Evolutionary conservation across 2,329 filamentous ascomycete species (phyloP), one percentile per base, ranked within the genome.

Genomic region (Fusarium cicatricum): DNA sequence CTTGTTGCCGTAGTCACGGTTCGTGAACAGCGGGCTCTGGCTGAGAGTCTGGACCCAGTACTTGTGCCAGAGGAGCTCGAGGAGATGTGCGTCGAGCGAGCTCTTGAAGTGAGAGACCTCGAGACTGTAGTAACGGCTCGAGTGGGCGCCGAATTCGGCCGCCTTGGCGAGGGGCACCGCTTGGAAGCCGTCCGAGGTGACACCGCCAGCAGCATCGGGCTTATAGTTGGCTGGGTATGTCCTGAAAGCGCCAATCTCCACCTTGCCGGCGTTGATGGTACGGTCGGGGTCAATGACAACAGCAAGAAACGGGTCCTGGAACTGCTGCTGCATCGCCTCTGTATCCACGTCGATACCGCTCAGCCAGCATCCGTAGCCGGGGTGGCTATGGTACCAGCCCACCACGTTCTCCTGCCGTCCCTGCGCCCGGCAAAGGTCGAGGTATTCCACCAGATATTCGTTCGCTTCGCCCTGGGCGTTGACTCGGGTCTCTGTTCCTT

Each of bases 11-110:
- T 93, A 99, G 67, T 97, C 94, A 60, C 93, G 90, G 71, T 97
- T 98, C 51, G 91, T 92, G 68, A 96, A 88, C 5, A 97, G 83
- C 17, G 94, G 93, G 66, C 88, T 95, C 68, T 96, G 91, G 28
- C 92, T 96, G 16, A 99, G 84, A 6, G 95, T 99, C 71, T 96
- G 91, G 29, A 97, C 93, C 95, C 92, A 97, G 81, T 99, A 99
- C 76, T 98, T 98, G 80, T 97, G 97, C 95, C 95, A 98, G 26
- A 99, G 81, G 45, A 92, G 84, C 70, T 96, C 91, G 5, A 99
- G 82, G 19, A 99, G 82, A 67, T 92, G 90, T 2, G 88, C 84
- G 76, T 99, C 95, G 23, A 99, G 87, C 0, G 90, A 90, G 61
- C 91, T 95, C 79, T 98, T 98, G 83, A 92, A 99, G 76, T 96